Conservation (phyloP, 1,284 basidiomycete species). For the Marasmius oreades region DNA sequence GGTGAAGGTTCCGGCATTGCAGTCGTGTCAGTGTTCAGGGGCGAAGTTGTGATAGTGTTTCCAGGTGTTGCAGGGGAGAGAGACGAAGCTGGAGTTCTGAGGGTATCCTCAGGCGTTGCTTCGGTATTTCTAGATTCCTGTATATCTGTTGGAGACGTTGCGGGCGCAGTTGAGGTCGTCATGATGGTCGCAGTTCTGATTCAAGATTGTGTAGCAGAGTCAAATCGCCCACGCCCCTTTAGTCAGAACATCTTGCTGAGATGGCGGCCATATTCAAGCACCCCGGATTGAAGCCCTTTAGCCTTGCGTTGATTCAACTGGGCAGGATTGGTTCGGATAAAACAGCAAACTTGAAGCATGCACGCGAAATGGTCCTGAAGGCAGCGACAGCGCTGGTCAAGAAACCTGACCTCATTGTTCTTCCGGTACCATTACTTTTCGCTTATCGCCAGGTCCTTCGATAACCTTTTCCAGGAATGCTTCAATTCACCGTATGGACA, state of each 20-base stretch:
- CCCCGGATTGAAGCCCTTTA: conserved; percentile 61
- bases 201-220: neutral
- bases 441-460: neutral
- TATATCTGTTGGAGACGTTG: neutral
- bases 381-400: conserved; percentile 51
- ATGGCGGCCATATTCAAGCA: conserved; percentile 10
- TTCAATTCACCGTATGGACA: conserved; percentile 98
- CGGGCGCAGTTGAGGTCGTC: neutral
- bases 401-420: conserved; percentile 80
- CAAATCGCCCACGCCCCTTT: too few relatives aligned
- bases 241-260: neutral
- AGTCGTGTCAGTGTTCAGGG: too few relatives aligned
- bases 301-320: conserved; percentile 84
- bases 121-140: neutral
- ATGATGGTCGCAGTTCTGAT: neutral
- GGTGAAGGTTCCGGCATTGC: neutral
- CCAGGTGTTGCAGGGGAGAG: neutral
- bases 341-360: conserved; percentile 73
- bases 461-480: conserved; percentile 65
- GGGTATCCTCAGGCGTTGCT: neutral
- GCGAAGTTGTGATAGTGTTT: neutral
- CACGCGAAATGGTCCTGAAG: conserved; percentile 71
- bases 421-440: conserved; percentile 65
- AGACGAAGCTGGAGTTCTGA: neutral
- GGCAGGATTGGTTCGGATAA: conserved; percentile 71